Percentiles rank a stretch among this genome's conserved stretches.
phyloP scores from a whole-genome alignment of 805 yeast genomes.

The Kuraishia hungarica region DNA sequence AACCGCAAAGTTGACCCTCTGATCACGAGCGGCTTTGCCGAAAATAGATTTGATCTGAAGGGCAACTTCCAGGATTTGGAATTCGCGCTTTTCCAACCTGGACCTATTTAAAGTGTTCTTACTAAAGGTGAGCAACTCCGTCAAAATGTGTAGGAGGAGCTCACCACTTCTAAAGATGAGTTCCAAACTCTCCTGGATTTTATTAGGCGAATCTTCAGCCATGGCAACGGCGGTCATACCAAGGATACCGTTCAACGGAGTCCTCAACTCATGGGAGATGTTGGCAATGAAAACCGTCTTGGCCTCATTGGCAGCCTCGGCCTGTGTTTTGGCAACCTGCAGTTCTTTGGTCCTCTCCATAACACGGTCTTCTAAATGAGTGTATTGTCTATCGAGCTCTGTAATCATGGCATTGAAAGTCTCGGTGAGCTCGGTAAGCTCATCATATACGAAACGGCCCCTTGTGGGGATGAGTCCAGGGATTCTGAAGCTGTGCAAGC shows the following conservation, averaged over 20 bases:
- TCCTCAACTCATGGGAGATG: conserved; percentile 88
- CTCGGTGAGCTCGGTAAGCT: conserved; percentile 76
- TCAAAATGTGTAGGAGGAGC: conserved; percentile 75
- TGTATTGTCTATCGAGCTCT: conserved; percentile 76
- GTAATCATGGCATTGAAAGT: conserved; percentile 90
- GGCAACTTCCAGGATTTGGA: conserved; percentile 72
- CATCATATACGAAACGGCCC: conserved; percentile 62
- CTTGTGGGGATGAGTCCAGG: conserved; percentile 29
- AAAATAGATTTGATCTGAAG: conserved; percentile 82
- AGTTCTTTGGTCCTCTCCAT: conserved; percentile 78
- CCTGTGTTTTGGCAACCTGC: conserved; percentile 63
- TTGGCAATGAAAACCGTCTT: conserved; percentile 91
- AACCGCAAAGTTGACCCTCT: conserved; percentile 61
- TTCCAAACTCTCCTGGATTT: conserved; percentile 67
- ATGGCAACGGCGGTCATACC: conserved; percentile 94
- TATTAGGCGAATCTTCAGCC: conserved; percentile 67
- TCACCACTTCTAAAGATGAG: conserved; percentile 90
- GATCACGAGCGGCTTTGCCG: conserved; percentile 69
- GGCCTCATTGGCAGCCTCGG: conserved; percentile 91
- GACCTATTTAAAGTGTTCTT: conserved; percentile 82
- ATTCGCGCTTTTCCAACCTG: conserved; percentile 74
- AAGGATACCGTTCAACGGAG: conserved; percentile 91
- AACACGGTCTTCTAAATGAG: conserved; percentile 82
- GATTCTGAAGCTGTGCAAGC: conserved; percentile 4
- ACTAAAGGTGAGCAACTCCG: conserved; percentile 87